phyloP scores from a whole-genome alignment of 169 alveolate species.

The Cytauxzoon felis region DNA sequence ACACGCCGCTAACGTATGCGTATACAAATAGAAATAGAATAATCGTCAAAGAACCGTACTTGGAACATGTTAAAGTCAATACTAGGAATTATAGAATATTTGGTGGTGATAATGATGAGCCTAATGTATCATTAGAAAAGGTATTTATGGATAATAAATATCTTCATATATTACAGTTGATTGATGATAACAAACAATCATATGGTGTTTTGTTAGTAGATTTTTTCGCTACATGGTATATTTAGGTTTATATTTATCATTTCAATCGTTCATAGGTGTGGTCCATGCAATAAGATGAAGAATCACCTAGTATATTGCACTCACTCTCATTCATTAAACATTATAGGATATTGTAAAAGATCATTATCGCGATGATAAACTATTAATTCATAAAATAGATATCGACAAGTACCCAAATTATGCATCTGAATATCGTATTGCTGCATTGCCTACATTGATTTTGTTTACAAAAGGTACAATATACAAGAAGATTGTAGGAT shows the following conservation, averaged over 20 bases:
- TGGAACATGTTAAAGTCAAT: no score
- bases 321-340: background rate
- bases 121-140: conserved; percentile 6
- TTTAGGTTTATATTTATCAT: background rate
- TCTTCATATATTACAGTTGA: conserved; percentile 10
- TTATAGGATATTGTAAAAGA: conserved; percentile 10
- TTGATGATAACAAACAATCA: conserved; percentile 40
- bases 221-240: conserved; percentile 57
- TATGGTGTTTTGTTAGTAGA: conserved; percentile 53
- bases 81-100: background rate
- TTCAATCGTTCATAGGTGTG: conserved; percentile 24
- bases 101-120: no score
- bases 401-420: conserved; percentile 34
- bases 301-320: conserved; percentile 4
- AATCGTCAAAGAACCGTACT: no score
- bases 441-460: conserved; percentile 50
- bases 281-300: conserved; percentile 40
- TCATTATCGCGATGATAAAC: conserved; percentile 17
- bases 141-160: background rate
- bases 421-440: background rate
- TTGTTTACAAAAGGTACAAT: conserved; percentile 15
- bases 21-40: no score
- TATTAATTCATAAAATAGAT: conserved; percentile 26
- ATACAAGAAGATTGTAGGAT: conserved; percentile 24
- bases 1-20: no score